Conservation (phyloP, 805 yeast species). For the Millerago galiae region DNA sequence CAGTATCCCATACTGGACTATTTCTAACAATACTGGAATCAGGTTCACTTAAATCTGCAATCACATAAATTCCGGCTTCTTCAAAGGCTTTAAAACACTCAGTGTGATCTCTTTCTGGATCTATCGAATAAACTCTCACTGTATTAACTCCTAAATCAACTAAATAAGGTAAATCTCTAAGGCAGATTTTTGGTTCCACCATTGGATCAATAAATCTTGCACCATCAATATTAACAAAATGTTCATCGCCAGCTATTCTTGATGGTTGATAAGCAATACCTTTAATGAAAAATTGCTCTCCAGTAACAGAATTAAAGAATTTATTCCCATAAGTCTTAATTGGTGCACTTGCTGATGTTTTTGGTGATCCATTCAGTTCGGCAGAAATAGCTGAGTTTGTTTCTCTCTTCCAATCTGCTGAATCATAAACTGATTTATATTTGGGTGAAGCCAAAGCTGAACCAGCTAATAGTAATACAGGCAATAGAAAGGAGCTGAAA, state of each 20-base stretch:
- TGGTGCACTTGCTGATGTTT: slow-evolving; percentile 22
- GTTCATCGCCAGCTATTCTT: slow-evolving; percentile 31
- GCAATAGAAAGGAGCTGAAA: too few species aligned
- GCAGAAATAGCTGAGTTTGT: neutral
- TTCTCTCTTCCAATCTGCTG: too few species aligned
- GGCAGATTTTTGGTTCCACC: slow-evolving; percentile 61
- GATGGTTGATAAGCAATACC: slow-evolving; percentile 87
- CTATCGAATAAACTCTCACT: slow-evolving; percentile 80
- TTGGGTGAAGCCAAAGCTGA: too few species aligned
- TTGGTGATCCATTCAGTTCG: neutral
- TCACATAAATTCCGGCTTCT: slow-evolving; percentile 86
- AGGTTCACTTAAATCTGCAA: slow-evolving; percentile 89
- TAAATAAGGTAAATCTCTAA: slow-evolving; percentile 79
- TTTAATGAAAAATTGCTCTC: slow-evolving; percentile 77
- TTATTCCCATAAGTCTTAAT: slow-evolving; percentile 67
- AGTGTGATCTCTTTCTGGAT: slow-evolving; percentile 66
- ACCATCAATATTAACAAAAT: slow-evolving; percentile 15
- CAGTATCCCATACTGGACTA: slow-evolving; percentile 71
- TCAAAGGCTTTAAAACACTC: slow-evolving; percentile 67
- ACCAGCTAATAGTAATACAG: too few species aligned
- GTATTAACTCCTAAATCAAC: slow-evolving; percentile 64
- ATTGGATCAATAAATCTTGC: slow-evolving; percentile 62
- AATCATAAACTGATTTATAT: too few species aligned
- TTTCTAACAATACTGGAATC: slow-evolving; percentile 68
- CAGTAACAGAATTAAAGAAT: slow-evolving; percentile 66